These are phyloP conservation scores for Phytopythium delawarense DNA, from an alignment of 352 stramenopile species.

Conservation along the genomic window DNA sequence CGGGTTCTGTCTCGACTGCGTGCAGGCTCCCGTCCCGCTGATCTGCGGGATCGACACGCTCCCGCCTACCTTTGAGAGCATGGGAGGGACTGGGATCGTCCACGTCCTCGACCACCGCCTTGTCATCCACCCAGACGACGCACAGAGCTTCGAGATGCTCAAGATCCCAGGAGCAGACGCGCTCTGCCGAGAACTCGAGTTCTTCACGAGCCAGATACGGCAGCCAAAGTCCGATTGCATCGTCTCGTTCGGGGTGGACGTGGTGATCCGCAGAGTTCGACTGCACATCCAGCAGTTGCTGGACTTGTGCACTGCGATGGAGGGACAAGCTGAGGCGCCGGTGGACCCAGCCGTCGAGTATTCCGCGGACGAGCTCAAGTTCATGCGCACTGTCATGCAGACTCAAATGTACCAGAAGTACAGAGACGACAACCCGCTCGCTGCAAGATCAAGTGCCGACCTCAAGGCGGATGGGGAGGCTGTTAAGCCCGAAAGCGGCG, in stretches of 20 bases:
- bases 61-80: conserved; percentile 29
- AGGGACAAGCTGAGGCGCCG: background rate
- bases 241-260: conserved; percentile 29
- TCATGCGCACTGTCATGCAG: conserved; percentile 27
- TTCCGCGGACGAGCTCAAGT: conserved; percentile 10
- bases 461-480: background rate
- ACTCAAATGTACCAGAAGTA: conserved; percentile 61
- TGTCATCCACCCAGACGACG: conserved; percentile 31
- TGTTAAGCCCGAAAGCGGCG: background rate
- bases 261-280: conserved; percentile 42
- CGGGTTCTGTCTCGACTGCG: background rate
- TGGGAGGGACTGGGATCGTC: conserved; percentile 31
- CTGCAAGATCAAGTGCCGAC: background rate
- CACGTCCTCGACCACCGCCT: conserved; percentile 28
- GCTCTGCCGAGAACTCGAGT: conserved; percentile 30
- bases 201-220: conserved; percentile 31
- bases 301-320: conserved; percentile 8
- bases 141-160: conserved; percentile 6
- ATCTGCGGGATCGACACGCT: conserved; percentile 48
- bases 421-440: conserved; percentile 26
- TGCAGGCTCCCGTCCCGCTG: conserved; percentile 41
- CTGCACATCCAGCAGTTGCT: conserved; percentile 40
- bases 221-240: conserved; percentile 14
- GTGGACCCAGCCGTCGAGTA: background rate
- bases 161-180: conserved; percentile 25